A percentile compares a stretch with the other conserved stretches of the same genome.
These are phyloP conservation scores for Lactuca sativa DNA, from an alignment of 129 eudicot species.

Conservation along the genomic window DNA sequence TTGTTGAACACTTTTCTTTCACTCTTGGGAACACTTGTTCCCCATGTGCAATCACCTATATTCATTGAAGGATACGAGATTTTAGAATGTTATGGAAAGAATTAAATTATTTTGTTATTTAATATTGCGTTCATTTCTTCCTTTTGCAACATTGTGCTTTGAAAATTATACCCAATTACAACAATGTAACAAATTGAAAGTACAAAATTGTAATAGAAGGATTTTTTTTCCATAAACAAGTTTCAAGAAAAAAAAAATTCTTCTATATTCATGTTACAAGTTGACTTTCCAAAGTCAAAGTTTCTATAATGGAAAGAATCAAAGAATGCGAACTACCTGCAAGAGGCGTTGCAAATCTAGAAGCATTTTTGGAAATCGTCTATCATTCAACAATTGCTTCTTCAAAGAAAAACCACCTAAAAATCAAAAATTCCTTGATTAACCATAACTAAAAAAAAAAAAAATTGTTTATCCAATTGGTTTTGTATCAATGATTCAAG, in stretches of 20 bases:
- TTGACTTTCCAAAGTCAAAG: constrained; percentile 4
- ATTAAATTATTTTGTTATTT: too few species aligned
- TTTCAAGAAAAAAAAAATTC: too few species aligned
- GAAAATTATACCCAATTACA: background rate
- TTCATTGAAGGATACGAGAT: background rate
- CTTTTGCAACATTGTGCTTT: background rate
- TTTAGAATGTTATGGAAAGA: background rate
- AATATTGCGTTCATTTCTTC: too few species aligned
- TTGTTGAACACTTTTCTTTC: constrained; percentile 72
- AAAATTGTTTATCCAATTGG: too few species aligned
- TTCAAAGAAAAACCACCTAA: constrained; percentile 79
- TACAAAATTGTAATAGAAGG: too few species aligned
- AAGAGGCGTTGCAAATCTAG: constrained; percentile 76
- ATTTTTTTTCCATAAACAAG: too few species aligned
- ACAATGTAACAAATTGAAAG: too few species aligned
- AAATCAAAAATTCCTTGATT: background rate
- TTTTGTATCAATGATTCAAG: background rate
- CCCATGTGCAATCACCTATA: constrained; percentile 77
- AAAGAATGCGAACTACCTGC: constrained; percentile 50
- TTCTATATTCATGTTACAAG: background rate
- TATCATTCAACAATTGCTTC: constrained; percentile 73
- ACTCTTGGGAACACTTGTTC: constrained; percentile 91
- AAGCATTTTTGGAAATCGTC: constrained; percentile 84
- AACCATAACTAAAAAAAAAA: background rate
- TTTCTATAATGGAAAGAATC: background rate